Base-by-base conservation (phyloP, 2,329 filamentous ascomycete species). In the Aspergillus clavatus region DNA sequence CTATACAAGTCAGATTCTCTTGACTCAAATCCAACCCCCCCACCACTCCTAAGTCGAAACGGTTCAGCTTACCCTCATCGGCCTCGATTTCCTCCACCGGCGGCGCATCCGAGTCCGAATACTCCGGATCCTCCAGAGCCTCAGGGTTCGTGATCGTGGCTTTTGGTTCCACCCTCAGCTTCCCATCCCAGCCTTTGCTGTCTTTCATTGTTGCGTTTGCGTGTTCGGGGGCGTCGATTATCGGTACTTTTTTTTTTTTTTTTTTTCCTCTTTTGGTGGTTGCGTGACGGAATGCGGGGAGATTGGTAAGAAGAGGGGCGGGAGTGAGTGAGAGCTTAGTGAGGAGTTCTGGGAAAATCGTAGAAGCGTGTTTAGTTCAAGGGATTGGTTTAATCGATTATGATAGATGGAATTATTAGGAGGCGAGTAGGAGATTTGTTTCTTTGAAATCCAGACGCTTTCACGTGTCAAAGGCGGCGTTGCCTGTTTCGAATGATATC, bases 71-170 rank as follows among this genome's bases (percentile, higher is more conserved):
- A 87, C 87, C 85, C 74, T 95, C 89, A 61, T 95, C 89, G 5
- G 89, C 86, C 21, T 80, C 76, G 46, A 95, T 89, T 61, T 84
- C 76, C 47, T 94, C 86, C 40, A 84, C 84, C 0, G 80, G 81
- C 50, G 86, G 70, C 16, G 75, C 77, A 52, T 80, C 77, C 16
- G 79, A 80, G 55, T 87, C 89, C 12, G 87, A 93, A 62, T 91
- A 89, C 42, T 95, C 89, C 0, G 87, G 82, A 59, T 96, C 89
- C 35, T 86, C 86, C 41, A 95, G 69, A 7, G 86, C 87, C 61
- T 93, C 88, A 2, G 88, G 86, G 60, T 95, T 94, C 19, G 79
- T 74, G 38, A 94, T 72, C 24, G 81, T 73, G 2, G 82, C 77
- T 61, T 80, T 84, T 58, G 83, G 82, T 50, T 86, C 82, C 40